Evolutionary conservation across 1,284 basidiomycete genomes (phyloP).

Genomic region (Ustilago tritici): DNA sequence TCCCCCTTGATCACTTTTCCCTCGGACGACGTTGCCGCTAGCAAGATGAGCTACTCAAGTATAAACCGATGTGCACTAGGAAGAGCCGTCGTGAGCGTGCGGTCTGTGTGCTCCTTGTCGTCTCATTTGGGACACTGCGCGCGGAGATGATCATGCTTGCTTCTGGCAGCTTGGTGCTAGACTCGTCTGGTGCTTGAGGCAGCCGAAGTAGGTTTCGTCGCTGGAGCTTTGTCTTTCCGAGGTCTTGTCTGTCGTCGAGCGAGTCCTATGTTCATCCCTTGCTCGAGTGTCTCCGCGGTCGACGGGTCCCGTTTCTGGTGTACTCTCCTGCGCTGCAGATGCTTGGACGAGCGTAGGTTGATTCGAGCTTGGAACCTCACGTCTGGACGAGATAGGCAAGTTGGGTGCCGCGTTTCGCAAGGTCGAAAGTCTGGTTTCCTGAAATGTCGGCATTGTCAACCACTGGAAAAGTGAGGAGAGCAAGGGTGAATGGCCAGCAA

Average conservation of each 20-base stretch:
- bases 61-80: constrained; percentile 67
- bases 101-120: constrained; percentile 59
- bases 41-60: constrained; percentile 64
- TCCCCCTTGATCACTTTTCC: not conserved
- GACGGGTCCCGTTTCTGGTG: constrained; percentile 24
- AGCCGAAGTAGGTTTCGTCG: constrained; percentile 14
- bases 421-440: constrained; percentile 60
- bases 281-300: constrained; percentile 47
- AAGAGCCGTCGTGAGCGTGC: constrained; percentile 70
- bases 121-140: constrained; percentile 35
- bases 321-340: constrained; percentile 52
- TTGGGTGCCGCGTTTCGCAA: constrained; percentile 55
- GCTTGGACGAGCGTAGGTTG: constrained; percentile 31
- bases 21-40: constrained; percentile 32
- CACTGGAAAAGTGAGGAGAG: not conserved
- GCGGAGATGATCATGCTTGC: constrained; percentile 28
- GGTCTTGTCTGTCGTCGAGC: constrained; percentile 42
- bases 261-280: constrained; percentile 57
- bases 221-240: constrained; percentile 37
- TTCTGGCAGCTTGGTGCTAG: constrained; percentile 26
- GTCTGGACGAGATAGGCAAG: constrained; percentile 47
- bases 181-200: constrained; percentile 35
- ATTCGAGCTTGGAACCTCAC: constrained; percentile 55
- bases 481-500: not conserved
- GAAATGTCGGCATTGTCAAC: constrained; percentile 38